phyloP scores from a whole-genome alignment of 331 rosid genomes.

The Malus hybrid region DNA sequence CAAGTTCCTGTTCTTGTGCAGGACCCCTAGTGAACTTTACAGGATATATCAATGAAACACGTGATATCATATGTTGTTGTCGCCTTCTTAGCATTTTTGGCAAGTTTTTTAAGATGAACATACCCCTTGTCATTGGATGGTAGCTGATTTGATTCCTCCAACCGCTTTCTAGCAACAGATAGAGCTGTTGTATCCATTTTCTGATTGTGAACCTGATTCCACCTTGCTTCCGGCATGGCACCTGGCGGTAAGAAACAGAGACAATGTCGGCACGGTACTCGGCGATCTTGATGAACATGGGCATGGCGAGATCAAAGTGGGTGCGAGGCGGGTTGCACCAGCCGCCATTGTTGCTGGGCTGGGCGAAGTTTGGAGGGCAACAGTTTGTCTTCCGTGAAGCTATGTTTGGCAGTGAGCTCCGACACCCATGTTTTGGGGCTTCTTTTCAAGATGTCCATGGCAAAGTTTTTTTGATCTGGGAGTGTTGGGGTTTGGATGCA shows the following conservation, averaged over 20 bases:
- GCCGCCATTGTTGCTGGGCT: too few species aligned
- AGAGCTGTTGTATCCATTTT: constrained; percentile 15
- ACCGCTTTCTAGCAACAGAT: constrained; percentile 58
- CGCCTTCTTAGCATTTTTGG: constrained; percentile 48
- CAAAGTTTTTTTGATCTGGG: too few species aligned
- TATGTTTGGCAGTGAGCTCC: too few species aligned
- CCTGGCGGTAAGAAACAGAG: constrained; percentile 69
- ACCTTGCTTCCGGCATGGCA: constrained; percentile 58
- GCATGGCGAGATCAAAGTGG: constrained; percentile 74
- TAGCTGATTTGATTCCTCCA: constrained; percentile 63
- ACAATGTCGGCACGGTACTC: constrained; percentile 82
- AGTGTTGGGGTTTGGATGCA: too few species aligned
- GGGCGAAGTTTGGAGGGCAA: too few species aligned
- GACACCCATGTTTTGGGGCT: too few species aligned
- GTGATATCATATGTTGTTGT: constrained; percentile 42
- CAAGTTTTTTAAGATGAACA: constrained; percentile 42
- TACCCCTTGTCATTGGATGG: constrained; percentile 6
- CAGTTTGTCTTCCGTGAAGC: too few species aligned
- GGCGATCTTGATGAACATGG: constrained; percentile 78
- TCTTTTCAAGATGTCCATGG: too few species aligned
- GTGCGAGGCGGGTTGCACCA: too few species aligned
- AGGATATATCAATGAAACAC: constrained; percentile 76
- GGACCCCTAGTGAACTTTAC: constrained; percentile 69
- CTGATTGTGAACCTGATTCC: constrained; percentile 72
- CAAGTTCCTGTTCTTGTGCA: constrained; percentile 50